Evolutionary conservation across 2,329 filamentous ascomycete species (phyloP), one percentile per base, ranked within the genome.

Genomic region (Thermomyces lanuginosus): DNA sequence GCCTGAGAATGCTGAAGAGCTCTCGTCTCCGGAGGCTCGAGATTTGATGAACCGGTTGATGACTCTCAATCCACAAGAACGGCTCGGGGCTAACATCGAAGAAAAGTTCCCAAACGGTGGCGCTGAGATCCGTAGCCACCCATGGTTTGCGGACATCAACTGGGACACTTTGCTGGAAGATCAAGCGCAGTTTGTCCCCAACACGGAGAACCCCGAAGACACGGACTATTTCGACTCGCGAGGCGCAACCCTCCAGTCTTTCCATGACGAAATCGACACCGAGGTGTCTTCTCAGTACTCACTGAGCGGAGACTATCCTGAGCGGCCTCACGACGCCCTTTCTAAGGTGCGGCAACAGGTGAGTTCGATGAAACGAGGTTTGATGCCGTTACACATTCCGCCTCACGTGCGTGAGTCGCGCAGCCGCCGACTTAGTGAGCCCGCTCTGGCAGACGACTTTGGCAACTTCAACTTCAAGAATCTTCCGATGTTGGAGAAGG

Each of bases 391-490:
- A 4, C 86, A 93, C 41, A 98, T 98, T 23, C 89, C 89, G 17
- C 84, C 86, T 4, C 89, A 98, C 47, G 86, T 98, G 16, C 76
- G 89, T 22, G 91, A 98, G 51, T 68, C 78, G 27, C 81, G 92
- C 45, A 84, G 72, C 40, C 71, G 89, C 36, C 69, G 89, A 40
- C 63, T 95, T 20, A 95, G 86, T 49, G 89, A 98, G 51, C 89
- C 89, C 1, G 73, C 86, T 9, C 69, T 72, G 16, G 67, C 76
- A 1, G 89, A 98, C 49, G 91, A 98, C 48, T 98, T 98, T 60
- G 89, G 89, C 16, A 83, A 72, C 36, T 98, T 98, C 53, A 72
- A 82, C 20, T 98, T 92, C 64, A 98, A 98, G 58, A 98, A 98
- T 42, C 59, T 98, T 25, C 84, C 86, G 0, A 86, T 95, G 11